phyloP scores from a whole-genome alignment of 495 filamentous ascomycete genomes.

The Trichocladium antarcticum region DNA sequence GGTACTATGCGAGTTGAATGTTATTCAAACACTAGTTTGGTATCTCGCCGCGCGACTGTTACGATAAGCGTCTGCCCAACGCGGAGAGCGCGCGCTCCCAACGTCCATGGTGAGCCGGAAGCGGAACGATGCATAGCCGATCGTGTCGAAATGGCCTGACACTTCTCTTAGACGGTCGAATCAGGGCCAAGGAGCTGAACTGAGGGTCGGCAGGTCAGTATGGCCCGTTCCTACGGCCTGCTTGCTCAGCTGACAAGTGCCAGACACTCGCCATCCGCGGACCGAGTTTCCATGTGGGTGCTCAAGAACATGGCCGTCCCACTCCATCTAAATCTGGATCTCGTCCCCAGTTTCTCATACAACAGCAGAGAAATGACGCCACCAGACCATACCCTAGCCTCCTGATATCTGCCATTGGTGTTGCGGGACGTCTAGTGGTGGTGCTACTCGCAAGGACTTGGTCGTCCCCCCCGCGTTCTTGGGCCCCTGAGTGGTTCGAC shows the following conservation, averaged over 20 bases:
- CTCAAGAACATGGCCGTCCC: not conserved
- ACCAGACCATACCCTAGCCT: not conserved
- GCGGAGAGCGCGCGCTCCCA: not conserved
- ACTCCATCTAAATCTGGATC: not conserved
- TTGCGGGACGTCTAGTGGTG: not conserved
- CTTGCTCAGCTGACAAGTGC: not conserved
- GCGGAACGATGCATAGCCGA: not conserved
- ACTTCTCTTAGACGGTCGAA: not conserved
- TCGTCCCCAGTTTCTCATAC: not conserved
- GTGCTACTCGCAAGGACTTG: not conserved
- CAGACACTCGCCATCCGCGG: not conserved
- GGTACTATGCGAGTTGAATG: no score
- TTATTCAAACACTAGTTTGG: no score
- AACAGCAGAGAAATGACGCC: not conserved
- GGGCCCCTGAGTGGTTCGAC: no score
- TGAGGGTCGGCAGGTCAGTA: not conserved
- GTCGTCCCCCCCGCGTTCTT: no score
- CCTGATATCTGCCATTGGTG: not conserved
- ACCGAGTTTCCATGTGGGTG: not conserved
- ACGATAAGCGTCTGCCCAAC: not conserved
- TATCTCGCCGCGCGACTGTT: not conserved
- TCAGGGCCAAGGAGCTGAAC: not conserved
- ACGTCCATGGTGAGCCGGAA: not conserved
- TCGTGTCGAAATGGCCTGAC: constrained; percentile 1
- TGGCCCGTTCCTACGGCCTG: not conserved